Percentiles rank a stretch among this genome's conserved stretches.
phyloP scores from a whole-genome alignment of 2,329 filamentous ascomycete species.

The Cytospora schulzeri region DNA sequence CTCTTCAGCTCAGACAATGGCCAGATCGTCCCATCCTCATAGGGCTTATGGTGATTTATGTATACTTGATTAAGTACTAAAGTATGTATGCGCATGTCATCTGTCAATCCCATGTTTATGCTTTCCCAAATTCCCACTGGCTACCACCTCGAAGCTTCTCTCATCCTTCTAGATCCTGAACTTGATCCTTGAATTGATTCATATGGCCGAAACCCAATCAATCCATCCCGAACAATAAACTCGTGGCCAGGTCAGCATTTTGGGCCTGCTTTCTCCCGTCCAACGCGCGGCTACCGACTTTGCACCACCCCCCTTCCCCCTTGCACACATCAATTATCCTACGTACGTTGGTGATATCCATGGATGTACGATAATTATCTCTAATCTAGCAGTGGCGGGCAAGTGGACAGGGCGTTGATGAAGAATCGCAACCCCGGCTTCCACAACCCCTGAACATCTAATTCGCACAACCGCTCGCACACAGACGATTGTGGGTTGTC shows the following conservation, averaged over 20 bases:
- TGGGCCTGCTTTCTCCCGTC: neutral
- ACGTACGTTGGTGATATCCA: neutral
- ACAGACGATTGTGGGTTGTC: slow-evolving; percentile 12
- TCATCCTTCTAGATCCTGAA: neutral
- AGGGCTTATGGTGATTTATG: no score
- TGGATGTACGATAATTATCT: no score
- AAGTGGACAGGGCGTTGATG: neutral
- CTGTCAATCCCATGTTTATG: neutral
- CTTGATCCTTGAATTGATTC: neutral
- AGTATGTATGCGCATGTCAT: neutral
- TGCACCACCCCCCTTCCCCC: no score
- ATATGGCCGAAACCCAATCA: neutral
- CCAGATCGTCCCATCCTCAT: no score
- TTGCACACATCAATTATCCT: neutral
- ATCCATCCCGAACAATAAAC: neutral
- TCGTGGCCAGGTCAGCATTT: neutral
- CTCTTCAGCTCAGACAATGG: no score
- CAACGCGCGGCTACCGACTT: neutral
- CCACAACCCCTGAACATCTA: slow-evolving; percentile 13
- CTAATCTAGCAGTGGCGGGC: neutral
- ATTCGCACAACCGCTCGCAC: slow-evolving; percentile 4
- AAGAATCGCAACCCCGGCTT: neutral
- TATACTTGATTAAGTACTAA: no score
- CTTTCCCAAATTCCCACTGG: neutral
- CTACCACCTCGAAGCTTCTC: neutral